A percentile compares a stretch with the other conserved stretches of the same genome.
These are phyloP conservation scores for Hanseniaspora pseudoguilliermondii DNA, from an alignment of 805 yeast genomes.

Conservation along the genomic window DNA sequence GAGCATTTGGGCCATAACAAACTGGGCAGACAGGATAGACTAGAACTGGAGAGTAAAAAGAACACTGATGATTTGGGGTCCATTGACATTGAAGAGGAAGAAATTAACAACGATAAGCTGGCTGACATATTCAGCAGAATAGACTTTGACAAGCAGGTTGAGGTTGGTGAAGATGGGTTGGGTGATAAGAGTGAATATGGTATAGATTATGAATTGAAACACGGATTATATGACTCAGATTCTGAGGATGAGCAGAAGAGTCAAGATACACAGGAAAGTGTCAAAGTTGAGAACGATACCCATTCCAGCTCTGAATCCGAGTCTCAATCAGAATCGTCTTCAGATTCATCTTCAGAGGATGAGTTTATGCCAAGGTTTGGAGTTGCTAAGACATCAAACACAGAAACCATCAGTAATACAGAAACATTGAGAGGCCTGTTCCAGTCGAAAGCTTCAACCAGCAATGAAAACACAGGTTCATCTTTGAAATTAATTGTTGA, in stretches of 20 bases:
- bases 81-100: constrained; percentile 19
- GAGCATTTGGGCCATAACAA: constrained; percentile 38
- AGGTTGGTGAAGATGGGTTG: constrained; percentile 26
- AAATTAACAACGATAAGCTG: constrained; percentile 35
- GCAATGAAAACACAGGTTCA: constrained; percentile 23
- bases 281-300: constrained; percentile 13
- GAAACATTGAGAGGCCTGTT: constrained; percentile 53
- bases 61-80: constrained; percentile 18
- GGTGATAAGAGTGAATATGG: constrained; percentile 30
- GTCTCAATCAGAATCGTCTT: constrained; percentile 12
- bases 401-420: constrained; percentile 34
- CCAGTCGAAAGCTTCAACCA: constrained; percentile 27
- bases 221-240: constrained; percentile 18
- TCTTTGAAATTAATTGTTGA: constrained; percentile 34
- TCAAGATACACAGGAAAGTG: constrained; percentile 5
- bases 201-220: constrained; percentile 36
- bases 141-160: constrained; percentile 43
- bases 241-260: constrained; percentile 21
- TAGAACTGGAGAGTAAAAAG: constrained; percentile 4
- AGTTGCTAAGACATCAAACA: constrained; percentile 13
- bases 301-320: constrained; percentile 8
- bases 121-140: constrained; percentile 35
- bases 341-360: constrained; percentile 21
- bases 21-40: constrained; percentile 11
- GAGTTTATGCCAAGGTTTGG: constrained; percentile 49